These are phyloP conservation scores for Phytophthora litchii DNA, from an alignment of 352 stramenopile species.

Conservation along the genomic window DNA sequence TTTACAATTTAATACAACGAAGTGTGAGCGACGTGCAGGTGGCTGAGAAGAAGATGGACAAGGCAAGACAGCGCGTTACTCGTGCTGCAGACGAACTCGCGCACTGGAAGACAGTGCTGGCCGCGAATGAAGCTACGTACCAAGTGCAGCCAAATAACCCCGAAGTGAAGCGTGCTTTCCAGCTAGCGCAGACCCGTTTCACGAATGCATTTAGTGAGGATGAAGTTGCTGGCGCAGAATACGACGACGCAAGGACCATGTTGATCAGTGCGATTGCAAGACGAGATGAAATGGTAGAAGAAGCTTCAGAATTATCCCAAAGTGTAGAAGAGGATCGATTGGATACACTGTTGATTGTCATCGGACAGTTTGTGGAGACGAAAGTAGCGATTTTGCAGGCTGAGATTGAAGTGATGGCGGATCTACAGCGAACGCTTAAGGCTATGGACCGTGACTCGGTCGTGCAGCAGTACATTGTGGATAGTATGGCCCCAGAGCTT, in stretches of 20 bases:
- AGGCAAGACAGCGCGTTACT: constrained; percentile 60
- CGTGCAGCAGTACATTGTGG: constrained; percentile 87
- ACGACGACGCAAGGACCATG: constrained; percentile 57
- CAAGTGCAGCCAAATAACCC: constrained; percentile 81
- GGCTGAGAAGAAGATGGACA: constrained; percentile 84
- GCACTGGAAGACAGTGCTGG: constrained; percentile 79
- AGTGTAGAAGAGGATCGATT: constrained; percentile 85
- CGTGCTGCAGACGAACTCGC: constrained; percentile 69
- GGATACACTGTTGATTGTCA: constrained; percentile 85
- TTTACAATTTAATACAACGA: constrained; percentile 82
- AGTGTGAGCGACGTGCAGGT: constrained; percentile 73
- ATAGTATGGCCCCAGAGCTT: constrained; percentile 78
- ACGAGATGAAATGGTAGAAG: constrained; percentile 82
- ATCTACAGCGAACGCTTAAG: constrained; percentile 69
- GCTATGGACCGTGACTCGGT: constrained; percentile 84
- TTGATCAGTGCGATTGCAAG: constrained; percentile 74
- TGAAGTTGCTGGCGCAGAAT: constrained; percentile 59
- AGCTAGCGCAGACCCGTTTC: constrained; percentile 67
- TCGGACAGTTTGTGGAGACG: constrained; percentile 86
- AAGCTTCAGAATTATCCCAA: constrained; percentile 78
- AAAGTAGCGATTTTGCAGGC: constrained; percentile 83
- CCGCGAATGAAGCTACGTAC: constrained; percentile 83
- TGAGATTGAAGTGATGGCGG: constrained; percentile 78
- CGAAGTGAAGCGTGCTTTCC: constrained; percentile 72
- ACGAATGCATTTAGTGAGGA: constrained; percentile 69